These are phyloP conservation scores for Fusarium sacchari DNA, from an alignment of 2,329 filamentous ascomycete genomes.

Conservation along the genomic window DNA sequence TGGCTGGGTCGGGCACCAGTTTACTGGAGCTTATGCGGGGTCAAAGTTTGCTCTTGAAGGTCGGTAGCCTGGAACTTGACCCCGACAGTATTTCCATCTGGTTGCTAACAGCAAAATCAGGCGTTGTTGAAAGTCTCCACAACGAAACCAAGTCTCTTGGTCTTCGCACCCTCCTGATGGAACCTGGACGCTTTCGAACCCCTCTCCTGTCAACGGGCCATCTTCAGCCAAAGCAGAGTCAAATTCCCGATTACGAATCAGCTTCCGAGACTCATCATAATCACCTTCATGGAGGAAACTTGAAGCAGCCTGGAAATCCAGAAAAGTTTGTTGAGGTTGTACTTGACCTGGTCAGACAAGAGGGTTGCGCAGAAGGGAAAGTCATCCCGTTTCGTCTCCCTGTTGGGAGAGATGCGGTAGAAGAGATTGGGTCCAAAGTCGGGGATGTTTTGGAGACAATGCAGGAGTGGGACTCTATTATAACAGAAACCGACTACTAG, in stretches of 20 bases:
- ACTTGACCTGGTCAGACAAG: slow-evolving; percentile 4
- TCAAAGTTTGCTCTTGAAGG: slow-evolving; percentile 23
- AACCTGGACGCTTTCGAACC: slow-evolving; percentile 13
- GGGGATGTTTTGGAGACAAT: slow-evolving; percentile 34
- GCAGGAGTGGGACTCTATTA: slow-evolving; percentile 41
- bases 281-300: not conserved
- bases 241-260: slow-evolving; percentile 1
- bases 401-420: slow-evolving; percentile 46
- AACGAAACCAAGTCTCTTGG: slow-evolving; percentile 2
- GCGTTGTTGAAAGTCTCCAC: slow-evolving; percentile 14
- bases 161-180: slow-evolving; percentile 7
- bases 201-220: not conserved
- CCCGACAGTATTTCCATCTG: not conserved
- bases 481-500: slow-evolving; percentile 33
- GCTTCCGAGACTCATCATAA: not conserved
- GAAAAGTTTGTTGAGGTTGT: not conserved
- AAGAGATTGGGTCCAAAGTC: slow-evolving; percentile 36
- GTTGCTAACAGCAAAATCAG: not conserved
- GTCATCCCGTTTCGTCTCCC: slow-evolving; percentile 38
- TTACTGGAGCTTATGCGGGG: slow-evolving; percentile 8
- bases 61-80: not conserved
- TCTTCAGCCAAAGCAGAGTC: not conserved
- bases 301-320: slow-evolving; percentile 2
- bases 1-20: not conserved
- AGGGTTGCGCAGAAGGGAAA: not conserved